These are phyloP conservation scores for Talaromyces rugulosus DNA, from an alignment of 2,329 filamentous ascomycete genomes.

Conservation along the genomic window DNA sequence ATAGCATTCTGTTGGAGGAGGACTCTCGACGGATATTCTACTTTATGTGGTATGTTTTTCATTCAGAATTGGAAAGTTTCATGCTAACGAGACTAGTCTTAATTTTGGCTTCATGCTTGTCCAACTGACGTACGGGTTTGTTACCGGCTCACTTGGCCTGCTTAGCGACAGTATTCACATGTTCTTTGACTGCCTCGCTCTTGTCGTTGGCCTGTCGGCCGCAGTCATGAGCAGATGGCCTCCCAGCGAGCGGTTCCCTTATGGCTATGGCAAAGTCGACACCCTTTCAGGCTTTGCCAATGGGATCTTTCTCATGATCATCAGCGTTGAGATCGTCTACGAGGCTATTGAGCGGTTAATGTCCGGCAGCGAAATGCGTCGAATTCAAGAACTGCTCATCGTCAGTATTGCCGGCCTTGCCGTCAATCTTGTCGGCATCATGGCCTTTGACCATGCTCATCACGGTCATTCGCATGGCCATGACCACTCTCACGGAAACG, in stretches of 20 bases:
- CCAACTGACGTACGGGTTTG: constrained; percentile 88
- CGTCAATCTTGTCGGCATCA: constrained; percentile 89
- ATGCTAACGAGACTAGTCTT: constrained; percentile 53
- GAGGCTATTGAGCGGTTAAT: constrained; percentile 86
- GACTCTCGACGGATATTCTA: constrained; percentile 96
- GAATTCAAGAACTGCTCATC: constrained; percentile 79
- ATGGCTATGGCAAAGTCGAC: constrained; percentile 95
- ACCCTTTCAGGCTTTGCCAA: constrained; percentile 95
- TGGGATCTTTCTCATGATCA: constrained; percentile 89
- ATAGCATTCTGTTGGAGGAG: constrained; percentile 82
- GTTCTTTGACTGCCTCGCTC: constrained; percentile 95
- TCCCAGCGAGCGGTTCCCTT: constrained; percentile 80
- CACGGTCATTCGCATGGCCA: constrained; percentile 43
- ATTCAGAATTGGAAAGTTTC: neutral
- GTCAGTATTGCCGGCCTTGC: constrained; percentile 82
- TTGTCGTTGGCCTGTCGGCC: constrained; percentile 84
- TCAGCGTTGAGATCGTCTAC: constrained; percentile 93
- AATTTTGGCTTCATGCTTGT: constrained; percentile 95
- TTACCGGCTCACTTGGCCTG: constrained; percentile 90
- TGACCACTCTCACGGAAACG: constrained; percentile 64
- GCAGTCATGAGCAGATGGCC: constrained; percentile 97
- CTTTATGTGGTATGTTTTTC: constrained; percentile 74
- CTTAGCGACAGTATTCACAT: constrained; percentile 98
- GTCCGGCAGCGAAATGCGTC: constrained; percentile 77
- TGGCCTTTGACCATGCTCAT: constrained; percentile 71